Conservation (phyloP, 495 filamentous ascomycete species). For the Choiromyces venosus region DNA sequence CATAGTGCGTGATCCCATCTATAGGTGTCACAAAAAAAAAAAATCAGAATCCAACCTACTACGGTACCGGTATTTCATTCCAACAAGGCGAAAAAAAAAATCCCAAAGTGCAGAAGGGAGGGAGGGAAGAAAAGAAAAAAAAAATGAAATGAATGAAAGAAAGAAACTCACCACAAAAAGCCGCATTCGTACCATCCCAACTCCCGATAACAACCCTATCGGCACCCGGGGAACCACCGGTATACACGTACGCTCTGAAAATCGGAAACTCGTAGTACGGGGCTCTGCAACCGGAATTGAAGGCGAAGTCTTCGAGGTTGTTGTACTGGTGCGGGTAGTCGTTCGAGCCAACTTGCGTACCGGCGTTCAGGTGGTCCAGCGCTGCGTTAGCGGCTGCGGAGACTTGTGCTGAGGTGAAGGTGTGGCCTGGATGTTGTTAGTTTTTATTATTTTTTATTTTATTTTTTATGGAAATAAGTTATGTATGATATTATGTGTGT, state of each 20-base stretch:
- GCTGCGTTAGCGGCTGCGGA: constrained; percentile 51
- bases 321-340: constrained; percentile 68
- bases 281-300: constrained; percentile 47
- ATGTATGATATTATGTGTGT: neutral
- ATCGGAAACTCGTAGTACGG: constrained; percentile 73
- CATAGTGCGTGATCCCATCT: constrained; percentile 30
- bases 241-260: constrained; percentile 48
- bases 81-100: neutral
- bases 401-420: constrained; percentile 40
- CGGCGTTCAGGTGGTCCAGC: constrained; percentile 48
- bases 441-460: constrained; percentile 15
- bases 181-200: constrained; percentile 20
- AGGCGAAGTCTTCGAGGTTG: constrained; percentile 67
- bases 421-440: constrained; percentile 9
- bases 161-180: constrained; percentile 25
- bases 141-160: neutral
- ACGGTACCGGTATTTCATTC: no score
- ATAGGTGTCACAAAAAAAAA: neutral
- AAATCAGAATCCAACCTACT: no score
- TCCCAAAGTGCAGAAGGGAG: no score
- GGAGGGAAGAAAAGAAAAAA: neutral
- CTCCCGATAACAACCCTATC: constrained; percentile 67
- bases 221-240: constrained; percentile 60
- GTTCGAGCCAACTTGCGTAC: constrained; percentile 48
- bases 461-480: neutral